These are phyloP conservation scores for Primulina eburnea DNA, from an alignment of 257 asterid species.

Conservation along the genomic window DNA sequence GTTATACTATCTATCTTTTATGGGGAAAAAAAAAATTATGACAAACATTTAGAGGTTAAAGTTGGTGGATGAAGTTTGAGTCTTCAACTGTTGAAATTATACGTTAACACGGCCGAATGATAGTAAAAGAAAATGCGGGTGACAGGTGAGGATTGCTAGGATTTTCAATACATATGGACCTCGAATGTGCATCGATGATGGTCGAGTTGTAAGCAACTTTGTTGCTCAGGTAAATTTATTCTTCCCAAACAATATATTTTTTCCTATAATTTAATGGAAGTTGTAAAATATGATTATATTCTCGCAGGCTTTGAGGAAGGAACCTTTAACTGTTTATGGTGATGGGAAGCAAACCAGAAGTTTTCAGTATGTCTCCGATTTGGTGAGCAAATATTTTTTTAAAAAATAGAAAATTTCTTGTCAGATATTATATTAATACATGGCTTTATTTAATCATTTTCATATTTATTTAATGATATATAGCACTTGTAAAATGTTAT, in stretches of 20 bases:
- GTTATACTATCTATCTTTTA: too few relatives aligned
- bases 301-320: slow-evolving; percentile 91
- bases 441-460: too few relatives aligned
- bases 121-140: not conserved
- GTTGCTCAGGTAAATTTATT: slow-evolving; percentile 84
- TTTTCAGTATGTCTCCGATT: slow-evolving; percentile 92
- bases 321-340: slow-evolving; percentile 89
- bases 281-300: not conserved
- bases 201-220: slow-evolving; percentile 97
- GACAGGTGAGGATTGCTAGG: slow-evolving; percentile 93
- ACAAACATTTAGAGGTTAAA: too few relatives aligned
- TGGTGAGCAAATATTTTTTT: slow-evolving; percentile 41
- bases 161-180: slow-evolving; percentile 97
- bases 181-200: slow-evolving; percentile 97
- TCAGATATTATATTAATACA: not conserved
- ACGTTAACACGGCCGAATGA: too few relatives aligned
- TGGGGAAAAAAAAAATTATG: too few relatives aligned
- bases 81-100: too few relatives aligned
- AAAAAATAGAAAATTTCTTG: not conserved
- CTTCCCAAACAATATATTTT: not conserved
- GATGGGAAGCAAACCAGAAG: slow-evolving; percentile 98
- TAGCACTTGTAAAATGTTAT: too few relatives aligned
- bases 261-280: too few relatives aligned
- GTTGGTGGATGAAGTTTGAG: too few relatives aligned
- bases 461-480: too few relatives aligned